These are phyloP conservation scores for Clausena lansium DNA, from an alignment of 345 rosid genomes.

Conservation along the genomic window DNA sequence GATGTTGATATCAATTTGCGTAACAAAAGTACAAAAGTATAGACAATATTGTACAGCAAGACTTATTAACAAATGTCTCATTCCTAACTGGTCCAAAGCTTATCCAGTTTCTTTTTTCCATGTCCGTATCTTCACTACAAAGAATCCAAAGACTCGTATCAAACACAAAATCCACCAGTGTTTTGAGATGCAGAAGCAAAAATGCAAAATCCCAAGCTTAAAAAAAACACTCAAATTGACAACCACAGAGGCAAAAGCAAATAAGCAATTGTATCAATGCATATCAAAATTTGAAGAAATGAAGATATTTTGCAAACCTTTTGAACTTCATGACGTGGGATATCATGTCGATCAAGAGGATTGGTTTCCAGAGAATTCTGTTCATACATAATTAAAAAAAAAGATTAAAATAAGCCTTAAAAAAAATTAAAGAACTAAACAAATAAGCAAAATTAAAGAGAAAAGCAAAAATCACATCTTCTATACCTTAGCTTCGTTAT, in stretches of 20 bases:
- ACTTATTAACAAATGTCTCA: constrained; percentile 19
- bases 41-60: background rate
- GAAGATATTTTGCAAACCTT: constrained; percentile 39
- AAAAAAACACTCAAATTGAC: constrained; percentile 10
- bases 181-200: constrained; percentile 7
- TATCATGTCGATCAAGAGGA: constrained; percentile 56
- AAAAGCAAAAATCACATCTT: background rate
- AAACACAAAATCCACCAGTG: constrained; percentile 6
- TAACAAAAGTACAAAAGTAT: constrained; percentile 21
- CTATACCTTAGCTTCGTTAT: constrained; percentile 76
- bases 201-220: background rate
- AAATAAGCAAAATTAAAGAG: background rate
- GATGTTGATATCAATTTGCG: constrained; percentile 19
- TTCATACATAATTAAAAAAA: background rate
- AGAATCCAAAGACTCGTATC: background rate
- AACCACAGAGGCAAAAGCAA: constrained; percentile 10
- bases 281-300: background rate
- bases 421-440: background rate
- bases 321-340: constrained; percentile 75
- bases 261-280: background rate
- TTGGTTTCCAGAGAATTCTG: constrained; percentile 62
- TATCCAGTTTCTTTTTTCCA: background rate
- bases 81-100: constrained; percentile 3
- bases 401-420: background rate
- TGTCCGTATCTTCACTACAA: background rate